Base-by-base conservation (phyloP, 2,329 filamentous ascomycete genomes). In the Paecilomyces variotii region DNA sequence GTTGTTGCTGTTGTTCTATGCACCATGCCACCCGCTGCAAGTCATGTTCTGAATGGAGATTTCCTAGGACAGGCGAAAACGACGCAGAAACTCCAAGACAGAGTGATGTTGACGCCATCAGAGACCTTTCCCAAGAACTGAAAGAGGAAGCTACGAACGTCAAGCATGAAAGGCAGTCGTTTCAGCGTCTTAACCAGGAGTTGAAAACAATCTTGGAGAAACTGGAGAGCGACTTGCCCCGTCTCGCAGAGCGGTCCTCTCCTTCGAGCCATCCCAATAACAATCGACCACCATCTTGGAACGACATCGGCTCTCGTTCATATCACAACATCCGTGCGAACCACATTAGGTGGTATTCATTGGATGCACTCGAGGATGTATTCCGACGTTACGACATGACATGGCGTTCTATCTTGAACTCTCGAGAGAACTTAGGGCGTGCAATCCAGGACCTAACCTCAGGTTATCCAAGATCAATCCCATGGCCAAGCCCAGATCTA, bases 131-230 rank as follows among this genome's bases (percentile, higher is more conserved):
- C 5, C 32, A 57, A 32, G 59, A 51, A 19, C 34, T 63, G 25
- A 60, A 59, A 39, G 52, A 26, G 39, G 57, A 59, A 39, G 52
- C 51, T 27, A 54, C 55, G 34, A 53, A 55, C 34, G 45, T 60
- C 9, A 34, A 19, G 45, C 50, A 58, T 7, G 62, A 63, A 34
- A 52, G 60, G 24, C 27, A 51, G 10, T 27, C 56, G 25, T 58
- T 62, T 32, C 35, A 58, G 30, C 57, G 54, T 39, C 60, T 62
- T 2, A 53, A 30, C 19, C 24, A 30, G 2, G 28, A 54, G 34
- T 9, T 54, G 10, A 30, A 24, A 26, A 24, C 27, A 3, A 27
- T 54, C 5, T 24, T 54, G 24, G 19, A 24, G 28, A 32, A 52
- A 28, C 24, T 52, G 24, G 50, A 52, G 25, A 52, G 50, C 4